Evolutionary conservation across 2,329 filamentous ascomycete genomes (phyloP), one percentile per base, ranked within the genome.

Genomic region (Neobulgaria alba): DNA sequence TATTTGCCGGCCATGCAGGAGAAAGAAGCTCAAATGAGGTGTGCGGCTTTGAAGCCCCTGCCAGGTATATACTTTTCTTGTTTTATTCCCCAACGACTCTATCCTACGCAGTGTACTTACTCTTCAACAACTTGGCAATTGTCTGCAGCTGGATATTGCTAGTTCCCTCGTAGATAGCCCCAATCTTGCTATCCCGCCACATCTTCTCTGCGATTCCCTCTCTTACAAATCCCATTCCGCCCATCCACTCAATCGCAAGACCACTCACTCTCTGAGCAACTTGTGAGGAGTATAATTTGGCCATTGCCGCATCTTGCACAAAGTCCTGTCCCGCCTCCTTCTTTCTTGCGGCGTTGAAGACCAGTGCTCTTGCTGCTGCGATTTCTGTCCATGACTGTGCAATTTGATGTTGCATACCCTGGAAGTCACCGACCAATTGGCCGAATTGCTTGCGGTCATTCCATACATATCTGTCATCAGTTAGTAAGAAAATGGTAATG

Each of bases 341-440:
- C 77, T 94, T 95, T 58, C 92, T 80, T 1, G 92, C 83, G 3
- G 92, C 92, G 58, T 96, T 98, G 74, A 85, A 98, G 40, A 98
- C 88, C 16, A 98, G 73, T 7, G 88, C 87, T 37, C 92, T 80
- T 1, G 92, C 92, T 20, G 92, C 92, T 41, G 79, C 72, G 59
- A 98, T 95, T 63, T 98, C 92, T 17, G 84, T 86, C 68, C 90
- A 96, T 1, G 88, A 83, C 67, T 98, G 92, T 2, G 92, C 92
- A 49, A 98, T 82, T 69, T 98, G 92, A 70, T 95, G 89, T 69
- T 96, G 90, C 92, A 98, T 96, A 57, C 88, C 89, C 67, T 98
- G 92, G 75, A 98, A 98, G 63, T 93, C 85, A 57, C 92, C 92
- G 45, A 98, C 82, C 40, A 94, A 76, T 60, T 86, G 74, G 52